These are phyloP conservation scores for Magnusiomyces ingens DNA, from an alignment of 1,139 yeast genomes.

Conservation along the genomic window DNA sequence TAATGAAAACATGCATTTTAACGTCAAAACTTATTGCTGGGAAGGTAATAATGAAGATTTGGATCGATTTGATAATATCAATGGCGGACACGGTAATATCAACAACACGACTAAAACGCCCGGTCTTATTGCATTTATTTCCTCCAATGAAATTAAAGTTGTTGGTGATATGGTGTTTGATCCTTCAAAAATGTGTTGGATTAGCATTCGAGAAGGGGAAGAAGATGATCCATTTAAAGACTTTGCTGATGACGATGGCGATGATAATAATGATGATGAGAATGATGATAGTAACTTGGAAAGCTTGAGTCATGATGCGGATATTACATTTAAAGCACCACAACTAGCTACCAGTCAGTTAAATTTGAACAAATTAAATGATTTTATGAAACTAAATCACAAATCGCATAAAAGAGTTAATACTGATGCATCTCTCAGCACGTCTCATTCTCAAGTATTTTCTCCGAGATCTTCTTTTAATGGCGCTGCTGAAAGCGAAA, in stretches of 20 bases:
- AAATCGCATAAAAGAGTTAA: no score
- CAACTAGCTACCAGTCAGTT: background rate
- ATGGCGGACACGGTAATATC: background rate
- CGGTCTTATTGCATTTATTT: conserved; percentile 35
- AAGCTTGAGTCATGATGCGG: background rate
- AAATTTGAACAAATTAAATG: no score
- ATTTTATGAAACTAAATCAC: no score
- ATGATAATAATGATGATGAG: no score
- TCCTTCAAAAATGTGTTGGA: conserved; percentile 52
- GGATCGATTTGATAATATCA: conserved; percentile 40
- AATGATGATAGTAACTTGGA: background rate
- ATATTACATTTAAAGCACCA: background rate
- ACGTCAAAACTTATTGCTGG: conserved; percentile 49
- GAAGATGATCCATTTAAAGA: conserved; percentile 14
- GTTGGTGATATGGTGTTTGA: conserved; percentile 58
- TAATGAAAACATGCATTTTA: conserved; percentile 46
- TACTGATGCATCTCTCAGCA: no score
- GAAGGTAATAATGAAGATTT: conserved; percentile 63
- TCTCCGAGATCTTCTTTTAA: no score
- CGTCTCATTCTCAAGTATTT: no score
- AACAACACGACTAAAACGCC: conserved; percentile 26
- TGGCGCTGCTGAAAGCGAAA: background rate
- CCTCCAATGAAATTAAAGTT: conserved; percentile 33
- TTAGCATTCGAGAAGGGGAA: conserved; percentile 30
- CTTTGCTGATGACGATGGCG: background rate